Evolutionary conservation across 176 grass and related monocot genomes (phyloP).

Genomic region (Chrysopogon serrulatus): DNA sequence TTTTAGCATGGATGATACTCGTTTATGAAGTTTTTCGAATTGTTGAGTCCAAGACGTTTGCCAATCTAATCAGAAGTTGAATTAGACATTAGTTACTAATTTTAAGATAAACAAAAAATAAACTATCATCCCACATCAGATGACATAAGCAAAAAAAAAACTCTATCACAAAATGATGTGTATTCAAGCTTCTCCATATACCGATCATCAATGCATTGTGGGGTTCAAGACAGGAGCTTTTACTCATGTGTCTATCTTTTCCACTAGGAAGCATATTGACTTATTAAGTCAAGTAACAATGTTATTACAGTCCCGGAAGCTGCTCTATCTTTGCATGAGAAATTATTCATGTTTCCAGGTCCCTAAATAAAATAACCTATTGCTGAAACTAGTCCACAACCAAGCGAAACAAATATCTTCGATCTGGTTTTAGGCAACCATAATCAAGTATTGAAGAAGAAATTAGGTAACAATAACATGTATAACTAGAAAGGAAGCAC

Average conservation of each 20-base stretch:
- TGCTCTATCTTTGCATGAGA: slow-evolving; percentile 5
- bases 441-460: slow-evolving; percentile 18
- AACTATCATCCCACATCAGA: slow-evolving; percentile 23
- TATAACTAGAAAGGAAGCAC: slow-evolving; percentile 15
- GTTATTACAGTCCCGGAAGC: not conserved
- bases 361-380: slow-evolving; percentile 8
- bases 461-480: not conserved
- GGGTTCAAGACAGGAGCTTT: not conserved
- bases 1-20: slow-evolving; percentile 63
- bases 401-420: not conserved
- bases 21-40: slow-evolving; percentile 71
- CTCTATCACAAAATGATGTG: not conserved
- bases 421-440: not conserved
- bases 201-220: not conserved
- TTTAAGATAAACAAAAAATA: slow-evolving; percentile 25
- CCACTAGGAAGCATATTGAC: not conserved
- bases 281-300: not conserved
- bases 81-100: slow-evolving; percentile 6
- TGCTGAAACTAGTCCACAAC: not conserved
- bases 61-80: slow-evolving; percentile 58
- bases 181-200: slow-evolving; percentile 1
- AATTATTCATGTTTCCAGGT: not conserved
- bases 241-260: not conserved
- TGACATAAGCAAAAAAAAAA: slow-evolving; percentile 11
- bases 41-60: slow-evolving; percentile 67